These are phyloP conservation scores for Castanea sativa DNA, from an alignment of 306 rosid species.

Conservation along the genomic window DNA sequence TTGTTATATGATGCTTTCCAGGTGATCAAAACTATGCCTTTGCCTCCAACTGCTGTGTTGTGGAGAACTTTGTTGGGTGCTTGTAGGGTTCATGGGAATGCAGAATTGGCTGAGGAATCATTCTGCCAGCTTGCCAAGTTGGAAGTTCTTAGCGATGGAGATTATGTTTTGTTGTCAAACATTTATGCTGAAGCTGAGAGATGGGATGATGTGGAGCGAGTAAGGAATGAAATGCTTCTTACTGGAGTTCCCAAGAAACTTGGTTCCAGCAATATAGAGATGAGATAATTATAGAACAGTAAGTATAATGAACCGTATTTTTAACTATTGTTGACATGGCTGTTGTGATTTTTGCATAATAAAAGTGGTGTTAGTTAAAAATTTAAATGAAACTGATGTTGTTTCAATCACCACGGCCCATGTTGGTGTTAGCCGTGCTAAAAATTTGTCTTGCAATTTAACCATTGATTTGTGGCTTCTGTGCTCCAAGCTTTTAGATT, in stretches of 20 bases:
- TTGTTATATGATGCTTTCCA: constrained; percentile 51
- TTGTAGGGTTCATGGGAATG: constrained; percentile 51
- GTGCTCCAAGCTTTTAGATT: no score
- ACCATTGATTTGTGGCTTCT: no score
- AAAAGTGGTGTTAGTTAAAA: neutral
- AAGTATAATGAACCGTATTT: no score
- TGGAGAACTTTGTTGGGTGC: constrained; percentile 76
- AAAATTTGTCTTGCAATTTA: no score
- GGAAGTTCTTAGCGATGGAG: constrained; percentile 51
- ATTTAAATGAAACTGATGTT: neutral
- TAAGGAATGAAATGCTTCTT: constrained; percentile 50
- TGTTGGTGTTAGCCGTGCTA: no score
- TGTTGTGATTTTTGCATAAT: no score
- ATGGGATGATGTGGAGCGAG: constrained; percentile 61
- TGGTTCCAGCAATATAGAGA: constrained; percentile 53
- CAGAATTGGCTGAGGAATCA: constrained; percentile 54
- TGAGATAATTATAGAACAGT: constrained; percentile 3
- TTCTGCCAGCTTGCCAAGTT: constrained; percentile 50
- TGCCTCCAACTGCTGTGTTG: constrained; percentile 30
- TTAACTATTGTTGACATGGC: no score
- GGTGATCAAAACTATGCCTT: constrained; percentile 38
- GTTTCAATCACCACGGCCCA: no score
- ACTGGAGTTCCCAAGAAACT: constrained; percentile 42
- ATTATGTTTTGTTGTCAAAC: constrained; percentile 64
- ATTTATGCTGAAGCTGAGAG: constrained; percentile 61